A percentile compares a stretch with the other conserved stretches of the same genome.
Conservation (phyloP, 495 filamentous ascomycete genomes). For the Aspergillus incahuasiensis region DNA sequence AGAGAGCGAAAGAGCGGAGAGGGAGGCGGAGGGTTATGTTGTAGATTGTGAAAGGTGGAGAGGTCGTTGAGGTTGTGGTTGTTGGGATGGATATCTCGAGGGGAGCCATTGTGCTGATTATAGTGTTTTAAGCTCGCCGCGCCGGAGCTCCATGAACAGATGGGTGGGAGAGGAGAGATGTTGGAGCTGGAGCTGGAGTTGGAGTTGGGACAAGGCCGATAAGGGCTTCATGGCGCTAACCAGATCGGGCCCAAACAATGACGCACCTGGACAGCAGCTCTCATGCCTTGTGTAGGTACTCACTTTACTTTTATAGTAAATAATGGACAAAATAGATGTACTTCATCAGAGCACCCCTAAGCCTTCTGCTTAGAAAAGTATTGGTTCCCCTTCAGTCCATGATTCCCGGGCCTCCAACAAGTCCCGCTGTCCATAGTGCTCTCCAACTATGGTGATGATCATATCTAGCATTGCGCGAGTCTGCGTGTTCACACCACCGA, state of each 20-base stretch:
- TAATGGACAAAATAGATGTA: too few relatives aligned
- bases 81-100: constrained; percentile 79
- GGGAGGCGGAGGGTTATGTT: constrained; percentile 85
- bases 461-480: constrained; percentile 68
- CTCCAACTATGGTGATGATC: constrained; percentile 84
- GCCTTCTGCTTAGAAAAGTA: too few relatives aligned
- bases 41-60: constrained; percentile 84
- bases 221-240: neutral
- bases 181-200: constrained; percentile 2
- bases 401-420: constrained; percentile 65
- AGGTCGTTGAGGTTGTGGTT: constrained; percentile 55
- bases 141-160: neutral
- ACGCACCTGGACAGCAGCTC: neutral
- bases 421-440: constrained; percentile 88
- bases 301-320: neutral
- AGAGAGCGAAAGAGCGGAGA: constrained; percentile 78
- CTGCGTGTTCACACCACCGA: constrained; percentile 23
- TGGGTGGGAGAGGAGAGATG: neutral
- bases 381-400: constrained; percentile 25
- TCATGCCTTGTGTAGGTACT: neutral
- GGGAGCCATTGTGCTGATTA: constrained; percentile 55
- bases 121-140: neutral
- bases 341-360: too few relatives aligned
- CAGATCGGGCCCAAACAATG: constrained; percentile 8
- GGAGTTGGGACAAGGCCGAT: neutral